A percentile compares a stretch with the other conserved stretches of the same genome.
phyloP scores from a whole-genome alignment of 768 basidiomycete species.

The Phylloporus sp. region DNA sequence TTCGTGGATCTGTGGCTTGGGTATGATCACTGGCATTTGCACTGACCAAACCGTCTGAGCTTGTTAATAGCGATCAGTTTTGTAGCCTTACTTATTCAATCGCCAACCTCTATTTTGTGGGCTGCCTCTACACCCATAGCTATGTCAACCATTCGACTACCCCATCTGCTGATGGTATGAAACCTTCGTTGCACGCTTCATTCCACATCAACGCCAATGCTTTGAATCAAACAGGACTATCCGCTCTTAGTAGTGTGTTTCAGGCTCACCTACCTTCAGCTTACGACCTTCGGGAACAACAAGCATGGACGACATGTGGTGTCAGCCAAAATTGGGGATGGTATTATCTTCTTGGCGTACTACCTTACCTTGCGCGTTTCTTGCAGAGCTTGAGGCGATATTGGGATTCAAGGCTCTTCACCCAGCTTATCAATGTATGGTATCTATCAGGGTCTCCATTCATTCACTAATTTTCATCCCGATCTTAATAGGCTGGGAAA shows the following conservation, averaged over 20 bases:
- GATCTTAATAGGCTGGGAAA: conserved; percentile 70
- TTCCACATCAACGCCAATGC: neutral
- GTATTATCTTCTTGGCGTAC: conserved; percentile 51
- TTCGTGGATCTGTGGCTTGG: conserved; percentile 91
- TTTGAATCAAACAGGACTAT: neutral
- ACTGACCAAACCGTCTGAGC: conserved; percentile 5
- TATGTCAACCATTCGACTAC: neutral
- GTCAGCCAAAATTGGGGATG: conserved; percentile 53
- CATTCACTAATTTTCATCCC: neutral
- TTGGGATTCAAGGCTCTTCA: conserved; percentile 63
- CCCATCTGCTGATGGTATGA: neutral
- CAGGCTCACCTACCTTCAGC: conserved; percentile 3
- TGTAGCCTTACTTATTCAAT: conserved; percentile 77
- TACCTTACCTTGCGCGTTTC: conserved; percentile 76
- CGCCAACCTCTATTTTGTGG: conserved; percentile 68
- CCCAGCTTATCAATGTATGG: conserved; percentile 86
- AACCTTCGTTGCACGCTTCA: neutral
- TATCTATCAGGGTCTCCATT: neutral
- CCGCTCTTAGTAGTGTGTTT: neutral
- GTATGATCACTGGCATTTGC: conserved; percentile 35
- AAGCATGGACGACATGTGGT: conserved; percentile 42
- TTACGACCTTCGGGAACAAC: conserved; percentile 36
- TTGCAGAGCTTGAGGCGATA: conserved; percentile 89
- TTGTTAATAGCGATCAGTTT: conserved; percentile 62
- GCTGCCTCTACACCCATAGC: conserved; percentile 58